These are phyloP conservation scores for Penicillium daleae DNA, from an alignment of 495 filamentous ascomycete genomes.

Conservation along the genomic window DNA sequence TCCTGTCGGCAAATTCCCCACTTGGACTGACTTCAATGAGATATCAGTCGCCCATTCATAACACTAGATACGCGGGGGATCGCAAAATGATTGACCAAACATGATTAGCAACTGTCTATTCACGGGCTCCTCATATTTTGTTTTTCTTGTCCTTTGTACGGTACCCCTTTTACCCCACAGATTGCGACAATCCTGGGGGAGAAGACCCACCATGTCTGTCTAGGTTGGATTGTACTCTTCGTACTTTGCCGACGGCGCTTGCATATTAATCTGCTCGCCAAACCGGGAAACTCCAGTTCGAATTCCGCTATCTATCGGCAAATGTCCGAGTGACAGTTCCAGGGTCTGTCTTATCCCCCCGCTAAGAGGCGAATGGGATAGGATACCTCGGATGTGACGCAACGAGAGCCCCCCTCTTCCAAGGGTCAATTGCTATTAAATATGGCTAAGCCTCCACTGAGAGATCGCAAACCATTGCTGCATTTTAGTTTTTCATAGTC, in stretches of 20 bases:
- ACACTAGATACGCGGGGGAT: neutral
- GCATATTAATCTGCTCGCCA: conserved; percentile 7
- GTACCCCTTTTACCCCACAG: conserved; percentile 26
- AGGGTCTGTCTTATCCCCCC: neutral
- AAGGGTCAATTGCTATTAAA: neutral
- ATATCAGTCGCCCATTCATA: neutral
- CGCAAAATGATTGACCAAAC: neutral
- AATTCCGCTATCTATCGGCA: conserved; percentile 24
- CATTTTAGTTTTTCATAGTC: neutral
- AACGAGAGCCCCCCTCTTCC: neutral
- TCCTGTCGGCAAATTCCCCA: conserved; percentile 19
- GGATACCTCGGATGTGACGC: conserved; percentile 19
- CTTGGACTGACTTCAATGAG: neutral
- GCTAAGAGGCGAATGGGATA: neutral
- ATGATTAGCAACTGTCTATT: conserved; percentile 7
- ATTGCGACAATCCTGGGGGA: conserved; percentile 27
- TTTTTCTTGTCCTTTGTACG: neutral
- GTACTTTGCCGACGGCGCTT: conserved; percentile 16
- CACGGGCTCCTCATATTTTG: neutral
- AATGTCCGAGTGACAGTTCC: neutral
- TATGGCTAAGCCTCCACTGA: neutral
- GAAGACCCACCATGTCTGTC: conserved; percentile 17
- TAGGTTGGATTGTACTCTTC: neutral
- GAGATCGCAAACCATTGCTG: neutral
- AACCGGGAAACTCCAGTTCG: neutral